Evolutionary conservation across 2,329 filamentous ascomycete species (phyloP).

Genomic region (Talaromyces sp.): DNA sequence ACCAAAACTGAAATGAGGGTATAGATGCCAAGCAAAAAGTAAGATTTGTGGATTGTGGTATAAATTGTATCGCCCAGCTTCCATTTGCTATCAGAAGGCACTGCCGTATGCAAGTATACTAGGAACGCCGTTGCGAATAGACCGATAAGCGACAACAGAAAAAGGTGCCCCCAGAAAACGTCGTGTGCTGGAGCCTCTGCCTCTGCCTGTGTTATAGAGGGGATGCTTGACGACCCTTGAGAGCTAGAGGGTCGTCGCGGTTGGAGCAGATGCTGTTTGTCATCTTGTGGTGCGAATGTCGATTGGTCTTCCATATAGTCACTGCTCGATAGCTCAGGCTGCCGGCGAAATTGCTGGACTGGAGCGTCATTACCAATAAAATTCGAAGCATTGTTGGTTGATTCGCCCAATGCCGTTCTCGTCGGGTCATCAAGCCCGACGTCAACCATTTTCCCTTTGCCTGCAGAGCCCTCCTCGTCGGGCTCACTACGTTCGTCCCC

Average conservation of each 20-base stretch:
- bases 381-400: constrained; percentile 34
- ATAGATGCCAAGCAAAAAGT: constrained; percentile 84
- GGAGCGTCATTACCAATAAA: constrained; percentile 48
- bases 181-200: constrained; percentile 77
- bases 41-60: constrained; percentile 77
- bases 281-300: constrained; percentile 46
- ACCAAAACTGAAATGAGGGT: constrained; percentile 86
- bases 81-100: constrained; percentile 62
- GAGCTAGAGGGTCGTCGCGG: constrained; percentile 46
- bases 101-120: constrained; percentile 81
- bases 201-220: constrained; percentile 54
- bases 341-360: constrained; percentile 53
- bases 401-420: constrained; percentile 39
- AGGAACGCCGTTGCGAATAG: constrained; percentile 86
- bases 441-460: constrained; percentile 71
- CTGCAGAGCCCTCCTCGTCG: constrained; percentile 29
- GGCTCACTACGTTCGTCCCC: constrained; percentile 34
- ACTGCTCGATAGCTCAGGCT: constrained; percentile 34
- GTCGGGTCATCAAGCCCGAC: constrained; percentile 71
- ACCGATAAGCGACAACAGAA: constrained; percentile 75
- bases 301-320: constrained; percentile 37
- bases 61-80: constrained; percentile 88
- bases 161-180: constrained; percentile 86
- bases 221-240: constrained; percentile 51
- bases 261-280: constrained; percentile 45